phyloP scores from a whole-genome alignment of 2,329 filamentous ascomycete genomes.

The Cladosporium sp. region DNA sequence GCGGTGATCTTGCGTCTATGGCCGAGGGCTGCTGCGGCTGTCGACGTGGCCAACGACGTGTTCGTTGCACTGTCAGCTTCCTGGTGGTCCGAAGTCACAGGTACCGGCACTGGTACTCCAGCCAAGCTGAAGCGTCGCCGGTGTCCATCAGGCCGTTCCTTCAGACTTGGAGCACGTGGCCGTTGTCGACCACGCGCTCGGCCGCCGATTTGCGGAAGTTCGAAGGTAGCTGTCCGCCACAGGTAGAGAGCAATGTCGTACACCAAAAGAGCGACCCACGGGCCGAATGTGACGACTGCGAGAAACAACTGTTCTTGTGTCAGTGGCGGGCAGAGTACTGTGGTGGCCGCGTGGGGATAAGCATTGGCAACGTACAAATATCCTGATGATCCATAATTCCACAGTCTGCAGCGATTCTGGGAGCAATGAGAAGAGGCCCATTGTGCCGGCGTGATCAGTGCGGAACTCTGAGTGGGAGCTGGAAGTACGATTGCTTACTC shows the following conservation, averaged over 20 bases:
- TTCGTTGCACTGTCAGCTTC: neutral
- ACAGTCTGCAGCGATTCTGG: slow-evolving; percentile 54
- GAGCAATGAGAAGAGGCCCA: slow-evolving; percentile 64
- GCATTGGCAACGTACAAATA: slow-evolving; percentile 52
- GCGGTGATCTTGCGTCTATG: slow-evolving; percentile 9
- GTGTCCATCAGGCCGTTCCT: slow-evolving; percentile 52
- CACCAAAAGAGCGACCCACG: slow-evolving; percentile 58
- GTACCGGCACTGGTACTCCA: slow-evolving; percentile 18
- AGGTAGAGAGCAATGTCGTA: slow-evolving; percentile 63
- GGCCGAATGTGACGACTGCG: slow-evolving; percentile 56
- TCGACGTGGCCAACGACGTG: neutral
- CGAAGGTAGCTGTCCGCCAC: slow-evolving; percentile 54
- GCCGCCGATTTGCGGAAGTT: slow-evolving; percentile 58
- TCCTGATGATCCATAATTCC: slow-evolving; percentile 59
- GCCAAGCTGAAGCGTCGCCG: slow-evolving; percentile 41
- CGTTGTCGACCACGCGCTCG: slow-evolving; percentile 56
- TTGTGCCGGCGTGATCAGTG: slow-evolving; percentile 26
- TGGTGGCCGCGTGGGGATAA: slow-evolving; percentile 1
- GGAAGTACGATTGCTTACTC: neutral
- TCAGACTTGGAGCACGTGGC: slow-evolving; percentile 59
- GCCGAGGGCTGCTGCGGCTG: neutral
- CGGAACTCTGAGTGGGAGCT: neutral
- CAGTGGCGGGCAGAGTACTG: neutral
- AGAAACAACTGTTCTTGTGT: slow-evolving; percentile 51
- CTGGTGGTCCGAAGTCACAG: slow-evolving; percentile 12